phyloP scores from a whole-genome alignment of 73 alveolate species.

The Paramecium bursaria region DNA sequence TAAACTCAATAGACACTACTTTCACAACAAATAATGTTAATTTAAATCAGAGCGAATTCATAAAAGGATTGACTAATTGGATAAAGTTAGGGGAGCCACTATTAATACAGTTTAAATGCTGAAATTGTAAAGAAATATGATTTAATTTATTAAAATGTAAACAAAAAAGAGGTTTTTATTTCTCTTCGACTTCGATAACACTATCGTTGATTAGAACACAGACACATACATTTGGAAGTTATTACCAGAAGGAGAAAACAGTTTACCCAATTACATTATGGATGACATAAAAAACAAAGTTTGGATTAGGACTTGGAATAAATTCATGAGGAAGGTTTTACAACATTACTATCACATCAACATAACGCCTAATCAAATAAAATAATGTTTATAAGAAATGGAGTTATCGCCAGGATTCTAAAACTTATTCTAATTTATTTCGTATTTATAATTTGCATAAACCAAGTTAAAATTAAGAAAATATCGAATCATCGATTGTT shows the following conservation, averaged over 20 bases:
- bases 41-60: background rate
- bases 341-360: slow-evolving; percentile 46
- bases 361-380: background rate
- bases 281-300: slow-evolving; percentile 16
- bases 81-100: slow-evolving; percentile 33
- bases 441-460: background rate
- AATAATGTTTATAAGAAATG: slow-evolving; percentile 40
- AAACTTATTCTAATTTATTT: background rate
- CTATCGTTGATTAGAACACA: slow-evolving; percentile 61
- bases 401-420: background rate
- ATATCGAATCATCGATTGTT: slow-evolving; percentile 48
- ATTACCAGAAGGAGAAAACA: slow-evolving; percentile 43
- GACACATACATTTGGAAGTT: slow-evolving; percentile 67
- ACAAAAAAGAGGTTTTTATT: slow-evolving; percentile 52
- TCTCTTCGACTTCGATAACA: slow-evolving; percentile 63
- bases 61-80: slow-evolving; percentile 15
- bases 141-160: background rate
- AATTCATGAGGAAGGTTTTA: slow-evolving; percentile 39
- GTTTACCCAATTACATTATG: slow-evolving; percentile 53
- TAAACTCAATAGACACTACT: slow-evolving; percentile 44
- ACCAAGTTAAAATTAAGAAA: slow-evolving; percentile 8
- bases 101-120: slow-evolving; percentile 15
- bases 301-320: slow-evolving; percentile 54
- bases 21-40: slow-evolving; percentile 1
- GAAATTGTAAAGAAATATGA: slow-evolving; percentile 11